Base-by-base conservation (phyloP, 2,329 filamentous ascomycete species). In the Pestalotiopsis sp. region DNA sequence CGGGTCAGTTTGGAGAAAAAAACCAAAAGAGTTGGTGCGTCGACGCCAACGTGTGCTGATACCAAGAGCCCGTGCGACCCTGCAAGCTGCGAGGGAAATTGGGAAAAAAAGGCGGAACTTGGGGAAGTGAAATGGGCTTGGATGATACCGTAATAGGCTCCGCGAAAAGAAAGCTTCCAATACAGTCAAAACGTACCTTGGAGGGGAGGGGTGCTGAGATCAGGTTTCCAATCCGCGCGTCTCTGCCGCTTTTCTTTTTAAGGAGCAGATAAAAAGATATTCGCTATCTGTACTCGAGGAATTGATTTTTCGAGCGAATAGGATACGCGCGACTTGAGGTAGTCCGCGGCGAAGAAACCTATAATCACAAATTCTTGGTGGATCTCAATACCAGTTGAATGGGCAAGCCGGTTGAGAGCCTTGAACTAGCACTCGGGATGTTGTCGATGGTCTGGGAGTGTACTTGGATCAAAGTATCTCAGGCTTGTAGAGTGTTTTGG, bases 381-480 rank as follows among this genome's bases (percentile, higher is more conserved):
- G 40, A 63, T 44, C 17, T 63, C 39, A 40, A 38, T 38, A 70
- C 62, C 39, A 69, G 67, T 71, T 66, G 58, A 67, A 67, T 69
- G 68, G 66, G 68, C 66, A 65, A 64, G 67, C 62, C 66, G 24
- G 35, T 68, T 65, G 68, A 68, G 68, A 68, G 67, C 70, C 30
- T 35, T 35, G 30, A 9, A 35, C 30, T 68, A 68, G 70, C 68
- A 71, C 68, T 71, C 63, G 68, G 40, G 64, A 67, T 66, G 65
- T n/a, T 67, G 66, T 70, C 30, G 61, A 71, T 38, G 67, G 67
- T 55, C 62, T 64, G 65, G 67, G 66, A 44, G 58, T 76, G 80
- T 82, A 82, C 81, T 22, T 75, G 82, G 74, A 72, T 73, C 71
- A 75, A 82, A 80, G 81, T 82, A 81, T 78, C 78, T 81, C 75